Base-by-base conservation (phyloP, 2,329 filamentous ascomycete species). In the Dendryphion nanum region DNA sequence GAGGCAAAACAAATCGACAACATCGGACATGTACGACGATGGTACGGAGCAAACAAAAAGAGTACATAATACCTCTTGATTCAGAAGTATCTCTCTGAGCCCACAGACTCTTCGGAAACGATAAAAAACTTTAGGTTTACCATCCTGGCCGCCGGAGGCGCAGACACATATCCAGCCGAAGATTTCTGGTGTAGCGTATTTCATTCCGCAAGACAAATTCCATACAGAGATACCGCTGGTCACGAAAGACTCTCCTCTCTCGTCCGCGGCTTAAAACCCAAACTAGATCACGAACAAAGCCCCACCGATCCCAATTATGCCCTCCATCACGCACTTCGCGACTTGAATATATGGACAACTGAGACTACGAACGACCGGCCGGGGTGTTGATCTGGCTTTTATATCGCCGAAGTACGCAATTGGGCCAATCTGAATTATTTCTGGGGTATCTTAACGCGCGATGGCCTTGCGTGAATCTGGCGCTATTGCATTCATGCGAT, bases 351-450 rank as follows among this genome's bases (percentile, higher is more conserved):
- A 36, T 50, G 55, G 6, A 46, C 42, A 20, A 49, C 55, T n/a
- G 59, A 63, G 36, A 47, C 48, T 2, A 53, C 48, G 42, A 64
- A 65, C 40, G 60, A 66, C 33, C 15, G 21, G 5, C 62, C 62
- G 2, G 39, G 40, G 5, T 8, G 24, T 40, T 30, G 47, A 29
- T 12, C 39, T n/a, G 45, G 53, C 34, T 44, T 45, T 33, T 40
- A 48, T 6, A 37, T 47, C 1, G 29, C 26, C 4, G 62, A 66
- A 33, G 44, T 52, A 13, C 40, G 51, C 28, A 58, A 58, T 4
- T 64, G 53, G 55, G 40, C 59, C 3, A 64, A 63, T 18, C 37
- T 55, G 19, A 61, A 66, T 30, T 53, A 49, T 42, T 63, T 64
- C 47, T 50, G 50, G 18, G 61, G 60, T 2, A 39, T 42, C 4